phyloP scores from a whole-genome alignment of 192 early-diverging fungal species.

The Allomyces macrogynus region DNA sequence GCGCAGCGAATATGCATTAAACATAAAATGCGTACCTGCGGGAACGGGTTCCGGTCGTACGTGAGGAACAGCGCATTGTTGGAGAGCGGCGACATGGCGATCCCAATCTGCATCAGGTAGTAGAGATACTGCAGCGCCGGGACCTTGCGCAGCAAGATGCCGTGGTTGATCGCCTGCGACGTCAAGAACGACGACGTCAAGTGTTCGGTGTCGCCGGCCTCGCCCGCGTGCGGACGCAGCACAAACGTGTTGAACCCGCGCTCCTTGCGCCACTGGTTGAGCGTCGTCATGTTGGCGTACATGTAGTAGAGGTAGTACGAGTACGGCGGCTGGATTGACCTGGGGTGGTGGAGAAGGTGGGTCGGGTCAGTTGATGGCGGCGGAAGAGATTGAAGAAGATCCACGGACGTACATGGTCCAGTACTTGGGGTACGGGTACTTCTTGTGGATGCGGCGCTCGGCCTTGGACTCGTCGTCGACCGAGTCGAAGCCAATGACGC shows the following conservation, averaged over 20 bases:
- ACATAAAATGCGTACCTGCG: conserved; percentile 8
- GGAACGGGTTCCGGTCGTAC: conserved; percentile 85
- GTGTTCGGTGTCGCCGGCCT: conserved; percentile 89
- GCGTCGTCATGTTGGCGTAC: conserved; percentile 61
- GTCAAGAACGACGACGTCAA: conserved; percentile 73
- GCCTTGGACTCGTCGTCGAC: conserved; percentile 89
- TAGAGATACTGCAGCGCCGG: conserved; percentile 86
- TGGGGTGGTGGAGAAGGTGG: too few species aligned
- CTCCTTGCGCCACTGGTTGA: conserved; percentile 56
- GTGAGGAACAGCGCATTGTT: conserved; percentile 91
- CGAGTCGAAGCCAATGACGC: conserved; percentile 81
- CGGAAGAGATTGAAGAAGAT: too few species aligned
- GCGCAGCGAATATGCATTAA: too few species aligned
- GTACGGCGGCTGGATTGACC: conserved; percentile 64
- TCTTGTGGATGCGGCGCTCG: conserved; percentile 63
- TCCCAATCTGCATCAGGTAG: conserved; percentile 85
- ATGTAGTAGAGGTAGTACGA: conserved; percentile 84
- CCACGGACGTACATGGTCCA: conserved; percentile 18
- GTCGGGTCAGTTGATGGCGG: too few species aligned
- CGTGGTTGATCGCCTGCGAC: conserved; percentile 72
- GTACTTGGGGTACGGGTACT: conserved; percentile 45
- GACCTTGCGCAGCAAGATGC: conserved; percentile 80
- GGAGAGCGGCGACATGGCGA: conserved; percentile 90
- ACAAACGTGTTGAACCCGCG: conserved; percentile 87
- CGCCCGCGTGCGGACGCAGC: conserved; percentile 78